These are phyloP conservation scores for Chenopodium suecicum DNA, from an alignment of 148 eudicot genomes.

Conservation along the genomic window DNA sequence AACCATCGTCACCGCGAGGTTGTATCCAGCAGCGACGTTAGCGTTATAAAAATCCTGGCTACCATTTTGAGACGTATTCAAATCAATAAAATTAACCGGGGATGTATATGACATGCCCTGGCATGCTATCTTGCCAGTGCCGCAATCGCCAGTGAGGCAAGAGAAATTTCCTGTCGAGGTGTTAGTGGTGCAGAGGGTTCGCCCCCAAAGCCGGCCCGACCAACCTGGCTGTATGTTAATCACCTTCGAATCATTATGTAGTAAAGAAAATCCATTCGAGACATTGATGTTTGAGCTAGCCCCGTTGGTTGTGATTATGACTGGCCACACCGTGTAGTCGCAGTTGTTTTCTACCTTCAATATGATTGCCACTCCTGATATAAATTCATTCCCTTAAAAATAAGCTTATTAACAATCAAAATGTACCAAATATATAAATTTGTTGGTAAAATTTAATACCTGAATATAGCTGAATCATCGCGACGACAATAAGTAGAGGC, in stretches of 20 bases:
- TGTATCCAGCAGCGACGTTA: conserved; percentile 66
- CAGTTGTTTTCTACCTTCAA: conserved; percentile 27
- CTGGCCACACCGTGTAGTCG: conserved; percentile 29
- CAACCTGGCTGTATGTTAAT: conserved; percentile 29
- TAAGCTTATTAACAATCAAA: not conserved
- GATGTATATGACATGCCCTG: conserved; percentile 3
- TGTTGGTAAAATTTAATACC: not conserved
- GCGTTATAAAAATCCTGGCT: conserved; percentile 19
- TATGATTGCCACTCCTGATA: conserved; percentile 13
- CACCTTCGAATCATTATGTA: conserved; percentile 28
- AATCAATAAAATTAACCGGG: conserved; percentile 47
- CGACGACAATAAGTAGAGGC: not conserved
- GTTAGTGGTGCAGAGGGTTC: conserved; percentile 50
- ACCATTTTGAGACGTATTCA: conserved; percentile 11
- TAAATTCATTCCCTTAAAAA: not conserved
- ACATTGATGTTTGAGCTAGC: not conserved
- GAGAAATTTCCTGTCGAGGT: conserved; percentile 44
- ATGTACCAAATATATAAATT: too few relatives aligned
- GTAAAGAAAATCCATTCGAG: not conserved
- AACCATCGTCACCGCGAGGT: conserved; percentile 49
- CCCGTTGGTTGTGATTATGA: conserved; percentile 3
- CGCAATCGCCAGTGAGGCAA: conserved; percentile 70
- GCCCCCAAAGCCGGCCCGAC: conserved; percentile 59
- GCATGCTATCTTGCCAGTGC: conserved; percentile 53
- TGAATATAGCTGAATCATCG: not conserved